These are phyloP conservation scores for Globisporangium heterothallicum DNA, from an alignment of 352 stramenopile genomes.

Conservation along the genomic window DNA sequence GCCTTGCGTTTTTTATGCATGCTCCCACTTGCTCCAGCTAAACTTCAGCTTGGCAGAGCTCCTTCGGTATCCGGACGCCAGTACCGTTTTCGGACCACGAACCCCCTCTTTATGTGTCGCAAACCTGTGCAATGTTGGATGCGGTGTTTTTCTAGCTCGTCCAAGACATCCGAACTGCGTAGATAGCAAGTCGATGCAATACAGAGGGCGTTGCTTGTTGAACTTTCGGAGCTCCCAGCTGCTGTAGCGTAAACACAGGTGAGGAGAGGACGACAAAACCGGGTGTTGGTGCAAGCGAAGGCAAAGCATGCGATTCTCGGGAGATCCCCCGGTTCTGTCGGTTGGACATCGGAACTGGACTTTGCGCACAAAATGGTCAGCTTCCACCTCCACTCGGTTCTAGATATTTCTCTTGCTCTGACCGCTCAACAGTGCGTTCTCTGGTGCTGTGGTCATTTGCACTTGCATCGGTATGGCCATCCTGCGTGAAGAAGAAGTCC, in stretches of 20 bases:
- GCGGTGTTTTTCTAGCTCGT: no score
- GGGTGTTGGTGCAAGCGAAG: no score
- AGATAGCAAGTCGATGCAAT: background rate
- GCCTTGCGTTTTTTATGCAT: constrained; percentile 16
- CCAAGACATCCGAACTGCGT: no score
- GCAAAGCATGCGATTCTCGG: background rate
- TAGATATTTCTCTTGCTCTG: no score
- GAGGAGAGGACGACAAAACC: background rate
- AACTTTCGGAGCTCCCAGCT: constrained; percentile 6
- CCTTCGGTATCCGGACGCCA: background rate
- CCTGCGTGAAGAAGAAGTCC: no score
- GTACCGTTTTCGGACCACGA: background rate
- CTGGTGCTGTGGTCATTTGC: no score
- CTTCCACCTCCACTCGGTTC: no score
- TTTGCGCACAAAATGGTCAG: no score
- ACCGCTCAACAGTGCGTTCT: no score
- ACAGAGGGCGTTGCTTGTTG: background rate
- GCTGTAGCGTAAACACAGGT: background rate
- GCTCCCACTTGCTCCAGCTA: background rate
- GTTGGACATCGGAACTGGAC: background rate
- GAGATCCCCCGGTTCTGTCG: background rate
- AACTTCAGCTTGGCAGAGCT: constrained; percentile 17
- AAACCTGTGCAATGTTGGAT: background rate
- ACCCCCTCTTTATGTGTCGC: background rate
- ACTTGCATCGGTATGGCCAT: no score